These are phyloP conservation scores for Musa acuminata DNA, from an alignment of 176 grass and related monocot species.

Conservation along the genomic window DNA sequence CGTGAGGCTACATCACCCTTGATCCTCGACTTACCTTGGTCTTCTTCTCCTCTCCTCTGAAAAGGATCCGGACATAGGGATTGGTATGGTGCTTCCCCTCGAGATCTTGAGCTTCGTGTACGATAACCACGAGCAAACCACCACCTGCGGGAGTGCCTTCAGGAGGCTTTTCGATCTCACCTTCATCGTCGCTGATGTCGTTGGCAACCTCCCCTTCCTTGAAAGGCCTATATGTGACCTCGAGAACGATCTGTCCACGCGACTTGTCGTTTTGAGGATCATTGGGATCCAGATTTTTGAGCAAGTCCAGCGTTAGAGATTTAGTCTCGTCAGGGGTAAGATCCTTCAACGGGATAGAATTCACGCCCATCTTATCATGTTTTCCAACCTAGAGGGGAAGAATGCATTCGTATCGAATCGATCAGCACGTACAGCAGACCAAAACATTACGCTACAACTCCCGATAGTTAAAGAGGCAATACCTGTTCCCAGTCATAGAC, in stretches of 20 bases:
- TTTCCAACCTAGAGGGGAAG: constrained; percentile 46
- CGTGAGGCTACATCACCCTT: too few species aligned
- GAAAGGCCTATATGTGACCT: constrained; percentile 57
- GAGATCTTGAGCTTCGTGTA: constrained; percentile 79
- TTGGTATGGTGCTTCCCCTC: constrained; percentile 88
- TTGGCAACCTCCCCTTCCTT: constrained; percentile 49
- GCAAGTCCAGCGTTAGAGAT: constrained; percentile 56
- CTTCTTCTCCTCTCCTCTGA: constrained; percentile 67
- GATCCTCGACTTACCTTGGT: constrained; percentile 42
- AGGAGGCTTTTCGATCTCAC: constrained; percentile 55
- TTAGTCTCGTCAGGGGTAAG: constrained; percentile 59
- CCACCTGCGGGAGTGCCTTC: constrained; percentile 58
- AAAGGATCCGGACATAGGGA: constrained; percentile 55
- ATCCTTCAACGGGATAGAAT: constrained; percentile 50
- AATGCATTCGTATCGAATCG: constrained; percentile 2
- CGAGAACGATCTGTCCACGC: constrained; percentile 50
- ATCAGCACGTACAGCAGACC: neutral
- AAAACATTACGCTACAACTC: too few species aligned
- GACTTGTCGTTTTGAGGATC: constrained; percentile 66
- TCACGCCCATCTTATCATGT: constrained; percentile 70
- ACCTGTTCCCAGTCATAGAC: constrained; percentile 90
- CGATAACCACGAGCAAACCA: constrained; percentile 56
- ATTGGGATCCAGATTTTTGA: constrained; percentile 65
- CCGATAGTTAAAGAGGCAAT: constrained; percentile 6
- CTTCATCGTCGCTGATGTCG: constrained; percentile 47